Evolutionary conservation across 2,329 filamentous ascomycete genomes (phyloP).

Genomic region (Calonectria pseudoreteaudii): DNA sequence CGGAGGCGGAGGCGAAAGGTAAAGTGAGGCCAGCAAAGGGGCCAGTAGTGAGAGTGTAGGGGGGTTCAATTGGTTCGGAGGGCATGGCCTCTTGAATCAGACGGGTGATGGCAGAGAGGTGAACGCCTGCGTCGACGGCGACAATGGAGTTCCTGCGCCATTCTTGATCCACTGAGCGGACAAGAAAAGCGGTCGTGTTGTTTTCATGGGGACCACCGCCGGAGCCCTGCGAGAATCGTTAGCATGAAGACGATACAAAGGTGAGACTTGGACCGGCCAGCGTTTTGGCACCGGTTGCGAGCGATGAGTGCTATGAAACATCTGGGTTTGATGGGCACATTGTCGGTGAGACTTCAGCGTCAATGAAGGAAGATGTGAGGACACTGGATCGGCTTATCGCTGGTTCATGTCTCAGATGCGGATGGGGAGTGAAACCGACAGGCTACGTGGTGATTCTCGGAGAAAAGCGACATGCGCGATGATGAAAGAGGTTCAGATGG

Average conservation of each 20-base stretch:
- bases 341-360: background rate
- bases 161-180: constrained; percentile 81
- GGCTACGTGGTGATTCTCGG: background rate
- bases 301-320: background rate
- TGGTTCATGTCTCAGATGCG: background rate
- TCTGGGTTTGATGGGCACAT: background rate
- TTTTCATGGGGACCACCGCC: constrained; percentile 92
- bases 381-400: background rate
- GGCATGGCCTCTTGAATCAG: constrained; percentile 74
- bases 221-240: constrained; percentile 72
- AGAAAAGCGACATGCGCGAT: background rate
- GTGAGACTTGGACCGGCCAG: background rate
- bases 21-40: constrained; percentile 86
- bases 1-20: constrained; percentile 72
- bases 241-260: background rate
- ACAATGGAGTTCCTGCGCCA: constrained; percentile 88
- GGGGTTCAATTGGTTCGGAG: constrained; percentile 46
- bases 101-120: constrained; percentile 85
- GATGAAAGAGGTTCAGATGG: background rate
- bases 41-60: constrained; percentile 71
- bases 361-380: background rate
- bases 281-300: background rate
- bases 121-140: constrained; percentile 93
- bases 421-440: background rate
- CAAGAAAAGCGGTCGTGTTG: constrained; percentile 89